Base-by-base conservation (phyloP, 805 yeast genomes). In the Candida cerambycidarum region DNA sequence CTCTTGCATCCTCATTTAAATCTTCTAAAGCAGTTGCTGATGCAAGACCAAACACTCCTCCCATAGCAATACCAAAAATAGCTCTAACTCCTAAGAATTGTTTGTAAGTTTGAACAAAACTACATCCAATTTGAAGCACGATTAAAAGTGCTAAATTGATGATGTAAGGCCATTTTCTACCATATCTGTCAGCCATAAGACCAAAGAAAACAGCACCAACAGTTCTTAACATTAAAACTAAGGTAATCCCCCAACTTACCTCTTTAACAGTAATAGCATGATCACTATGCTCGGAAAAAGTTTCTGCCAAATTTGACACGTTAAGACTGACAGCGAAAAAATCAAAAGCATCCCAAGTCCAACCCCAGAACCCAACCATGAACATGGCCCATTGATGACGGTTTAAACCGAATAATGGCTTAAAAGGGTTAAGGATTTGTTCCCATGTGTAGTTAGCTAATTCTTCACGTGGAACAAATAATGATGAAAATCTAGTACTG, bases 261-360 rank as follows among this genome's bases (percentile, higher is more conserved):
- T 74, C 76, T 45, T 68, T 78, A 34, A 76, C 78, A 13, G 69
- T 45, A 15, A 58, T 65, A 29, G 64, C 68, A 13, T 21, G 17
- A 13, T 8, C 29, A 15, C 29, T 23, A 23, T 41, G 35, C 24
- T 37, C 41, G 24, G 30, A 29, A 30, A 81, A 69, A 42, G 66
- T 65, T 5, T 55, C 39, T 12, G 85, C 83, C 44, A 81, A 63
- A 11, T 53, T 59, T 0, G 73, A 29, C 6, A 74, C 78, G 52
- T 78, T 78, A 28, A 80, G 59, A 6, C 82, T 75, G 11, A 78
- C 79, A 9, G 78, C 67, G 51, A 82, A 81, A 56, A 76, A 81
- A 59, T 80, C 86, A 54, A 80, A 72, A 3, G 85, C 80, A 62
- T 80, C 86, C 76, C 80, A 76, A 2, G 83, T 69, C 86, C 86